Evolutionary conservation across 768 basidiomycete species (phyloP).

Genomic region (Lactarius quietus): DNA sequence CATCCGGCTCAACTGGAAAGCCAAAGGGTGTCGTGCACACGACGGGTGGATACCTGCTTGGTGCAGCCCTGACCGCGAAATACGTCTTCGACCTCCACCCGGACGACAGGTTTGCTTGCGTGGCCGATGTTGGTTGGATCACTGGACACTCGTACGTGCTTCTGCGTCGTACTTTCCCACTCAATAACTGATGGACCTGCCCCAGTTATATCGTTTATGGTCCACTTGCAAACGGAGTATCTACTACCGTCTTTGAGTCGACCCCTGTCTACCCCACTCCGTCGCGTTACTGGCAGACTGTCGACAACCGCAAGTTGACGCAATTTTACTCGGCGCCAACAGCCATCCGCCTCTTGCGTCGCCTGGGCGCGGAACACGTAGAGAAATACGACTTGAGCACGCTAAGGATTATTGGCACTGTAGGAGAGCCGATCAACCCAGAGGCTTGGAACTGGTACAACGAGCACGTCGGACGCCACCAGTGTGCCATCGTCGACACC

Average conservation of each 20-base stretch:
- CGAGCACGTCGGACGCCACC: conserved; percentile 81
- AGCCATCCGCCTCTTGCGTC: conserved; percentile 88
- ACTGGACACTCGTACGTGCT: conserved; percentile 78
- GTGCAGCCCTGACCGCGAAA: conserved; percentile 89
- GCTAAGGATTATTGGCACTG: conserved; percentile 84
- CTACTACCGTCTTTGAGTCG: conserved; percentile 91
- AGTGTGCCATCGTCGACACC: conserved; percentile 94
- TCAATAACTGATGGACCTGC: not conserved
- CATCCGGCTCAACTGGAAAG: conserved; percentile 91
- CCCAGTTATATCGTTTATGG: conserved; percentile 89
- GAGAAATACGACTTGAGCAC: conserved; percentile 75
- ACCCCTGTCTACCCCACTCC: conserved; percentile 97
- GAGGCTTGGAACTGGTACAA: conserved; percentile 99
- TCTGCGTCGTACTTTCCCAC: too few species aligned
- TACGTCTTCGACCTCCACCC: conserved; percentile 97
- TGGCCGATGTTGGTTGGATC: conserved; percentile 99
- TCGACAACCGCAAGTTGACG: conserved; percentile 88
- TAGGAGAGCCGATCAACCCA: conserved; percentile 98
- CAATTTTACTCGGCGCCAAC: conserved; percentile 96
- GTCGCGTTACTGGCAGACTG: conserved; percentile 94
- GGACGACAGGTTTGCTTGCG: conserved; percentile 95
- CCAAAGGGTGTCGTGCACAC: conserved; percentile 97
- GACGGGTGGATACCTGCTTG: conserved; percentile 85
- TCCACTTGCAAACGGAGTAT: conserved; percentile 78
- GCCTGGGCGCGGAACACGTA: conserved; percentile 84